Percentiles rank a stretch among this genome's conserved stretches.
Evolutionary conservation across 441 rosid genomes (phyloP).

Genomic region (Bocquillonia castaneifolia): DNA sequence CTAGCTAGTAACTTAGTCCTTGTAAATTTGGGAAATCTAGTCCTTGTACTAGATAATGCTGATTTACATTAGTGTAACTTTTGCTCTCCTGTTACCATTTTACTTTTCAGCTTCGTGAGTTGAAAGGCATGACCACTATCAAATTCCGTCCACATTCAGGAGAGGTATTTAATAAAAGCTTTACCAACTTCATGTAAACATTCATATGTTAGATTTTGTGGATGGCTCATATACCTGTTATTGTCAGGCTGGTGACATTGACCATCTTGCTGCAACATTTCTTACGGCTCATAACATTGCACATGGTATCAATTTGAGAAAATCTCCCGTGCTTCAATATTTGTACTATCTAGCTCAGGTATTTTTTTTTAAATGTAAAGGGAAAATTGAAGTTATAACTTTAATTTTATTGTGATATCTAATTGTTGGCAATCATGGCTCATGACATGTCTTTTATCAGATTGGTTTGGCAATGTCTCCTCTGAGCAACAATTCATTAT

Average conservation of each 20-base stretch:
- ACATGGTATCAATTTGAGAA: conserved; percentile 91
- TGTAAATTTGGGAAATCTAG: background rate
- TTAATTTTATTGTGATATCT: conserved; percentile 19
- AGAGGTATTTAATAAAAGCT: conserved; percentile 51
- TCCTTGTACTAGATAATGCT: conserved; percentile 5
- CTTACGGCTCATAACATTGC: conserved; percentile 91
- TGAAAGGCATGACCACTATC: conserved; percentile 97
- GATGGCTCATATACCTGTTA: conserved; percentile 19
- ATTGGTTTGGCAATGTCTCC: conserved; percentile 99
- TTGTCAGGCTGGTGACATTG: conserved; percentile 95
- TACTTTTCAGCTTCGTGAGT: conserved; percentile 83
- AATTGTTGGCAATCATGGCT: no score
- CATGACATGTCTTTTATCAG: conserved; percentile 37
- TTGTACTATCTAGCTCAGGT: conserved; percentile 95
- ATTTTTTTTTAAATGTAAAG: conserved; percentile 1
- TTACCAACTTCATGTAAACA: conserved; percentile 1
- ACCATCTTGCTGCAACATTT: conserved; percentile 98
- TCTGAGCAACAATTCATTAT: conserved; percentile 95
- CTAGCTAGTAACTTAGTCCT: background rate
- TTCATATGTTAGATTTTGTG: conserved; percentile 3
- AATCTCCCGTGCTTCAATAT: conserved; percentile 98
- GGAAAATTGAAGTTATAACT: background rate
- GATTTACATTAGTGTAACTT: conserved; percentile 10
- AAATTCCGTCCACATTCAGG: conserved; percentile 93
- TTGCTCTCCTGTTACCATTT: conserved; percentile 18